These are phyloP conservation scores for Endothia cerciana DNA, from an alignment of 2,329 filamentous ascomycete genomes.

Conservation along the genomic window DNA sequence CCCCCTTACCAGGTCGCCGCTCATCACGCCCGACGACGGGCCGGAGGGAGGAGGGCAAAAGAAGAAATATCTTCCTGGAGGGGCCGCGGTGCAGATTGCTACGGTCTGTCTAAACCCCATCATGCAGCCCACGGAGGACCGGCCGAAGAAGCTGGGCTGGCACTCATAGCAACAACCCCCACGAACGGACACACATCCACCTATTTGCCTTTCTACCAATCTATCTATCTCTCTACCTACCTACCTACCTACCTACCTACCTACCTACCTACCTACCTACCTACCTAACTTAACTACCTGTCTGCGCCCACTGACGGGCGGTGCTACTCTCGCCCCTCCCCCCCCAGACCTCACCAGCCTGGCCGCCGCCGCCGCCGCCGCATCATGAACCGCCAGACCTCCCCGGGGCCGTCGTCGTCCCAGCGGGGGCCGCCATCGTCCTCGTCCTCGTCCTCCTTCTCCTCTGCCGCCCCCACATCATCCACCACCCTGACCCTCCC, in stretches of 20 bases:
- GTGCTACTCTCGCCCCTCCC: no score
- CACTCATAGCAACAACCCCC: not conserved
- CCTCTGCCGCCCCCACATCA: not conserved
- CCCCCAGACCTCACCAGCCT: no score
- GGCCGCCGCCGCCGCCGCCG: no score
- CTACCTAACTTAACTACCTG: no score
- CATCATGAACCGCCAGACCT: not conserved
- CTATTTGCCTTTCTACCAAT: not conserved
- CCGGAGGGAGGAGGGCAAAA: no score
- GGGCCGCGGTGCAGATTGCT: no score
- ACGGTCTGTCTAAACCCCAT: not conserved
- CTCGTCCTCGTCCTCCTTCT: not conserved
- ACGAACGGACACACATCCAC: not conserved
- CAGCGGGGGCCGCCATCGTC: constrained; percentile 9
- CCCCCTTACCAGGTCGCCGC: no score
- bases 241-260: not conserved
- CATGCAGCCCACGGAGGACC: constrained; percentile 3
- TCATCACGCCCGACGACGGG: no score
- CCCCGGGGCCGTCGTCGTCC: not conserved
- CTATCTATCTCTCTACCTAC: not conserved
- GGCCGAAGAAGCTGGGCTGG: constrained; percentile 7
- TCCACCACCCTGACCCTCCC: constrained; percentile 2
- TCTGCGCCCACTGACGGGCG: no score
- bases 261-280: no score
- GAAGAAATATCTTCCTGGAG: no score